Evolutionary conservation across 1,139 yeast species (phyloP).

Genomic region (Kodamaea alishanica): DNA sequence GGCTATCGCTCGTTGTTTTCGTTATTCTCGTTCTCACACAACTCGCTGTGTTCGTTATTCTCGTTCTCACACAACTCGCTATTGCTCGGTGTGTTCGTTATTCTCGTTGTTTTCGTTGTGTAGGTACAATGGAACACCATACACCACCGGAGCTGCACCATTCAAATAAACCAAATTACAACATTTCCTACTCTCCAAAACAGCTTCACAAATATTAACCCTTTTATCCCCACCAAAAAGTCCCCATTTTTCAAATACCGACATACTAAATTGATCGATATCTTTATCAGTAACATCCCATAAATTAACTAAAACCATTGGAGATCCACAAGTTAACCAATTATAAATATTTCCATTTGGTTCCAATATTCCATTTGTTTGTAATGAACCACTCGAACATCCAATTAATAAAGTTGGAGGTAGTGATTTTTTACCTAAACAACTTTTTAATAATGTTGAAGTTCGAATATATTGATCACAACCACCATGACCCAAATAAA

Average conservation of each 20-base stretch:
- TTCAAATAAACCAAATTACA: constrained; percentile 67
- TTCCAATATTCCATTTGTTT: constrained; percentile 57
- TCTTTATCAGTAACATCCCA: constrained; percentile 99
- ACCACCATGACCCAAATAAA: constrained; percentile 94
- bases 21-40: background rate
- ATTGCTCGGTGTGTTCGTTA: background rate
- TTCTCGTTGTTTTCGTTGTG: background rate
- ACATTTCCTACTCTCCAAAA: constrained; percentile 50
- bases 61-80: background rate
- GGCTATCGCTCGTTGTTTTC: too few species aligned
- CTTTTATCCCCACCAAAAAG: constrained; percentile 25
- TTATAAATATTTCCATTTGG: constrained; percentile 75
- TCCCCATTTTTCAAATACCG: constrained; percentile 63
- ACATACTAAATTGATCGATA: constrained; percentile 70
- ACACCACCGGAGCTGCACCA: constrained; percentile 80
- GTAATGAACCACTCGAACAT: constrained; percentile 80
- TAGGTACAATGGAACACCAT: constrained; percentile 61
- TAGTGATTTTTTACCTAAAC: constrained; percentile 25
- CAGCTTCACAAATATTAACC: constrained; percentile 44
- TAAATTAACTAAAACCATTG: constrained; percentile 76
- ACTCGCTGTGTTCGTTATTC: background rate
- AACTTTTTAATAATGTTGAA: constrained; percentile 23
- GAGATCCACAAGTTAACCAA: constrained; percentile 76
- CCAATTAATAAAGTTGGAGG: constrained; percentile 83
- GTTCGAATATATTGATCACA: constrained; percentile 75